These are phyloP conservation scores for Suhomyces terraborum DNA, from an alignment of 1,139 yeast species.

Conservation along the genomic window DNA sequence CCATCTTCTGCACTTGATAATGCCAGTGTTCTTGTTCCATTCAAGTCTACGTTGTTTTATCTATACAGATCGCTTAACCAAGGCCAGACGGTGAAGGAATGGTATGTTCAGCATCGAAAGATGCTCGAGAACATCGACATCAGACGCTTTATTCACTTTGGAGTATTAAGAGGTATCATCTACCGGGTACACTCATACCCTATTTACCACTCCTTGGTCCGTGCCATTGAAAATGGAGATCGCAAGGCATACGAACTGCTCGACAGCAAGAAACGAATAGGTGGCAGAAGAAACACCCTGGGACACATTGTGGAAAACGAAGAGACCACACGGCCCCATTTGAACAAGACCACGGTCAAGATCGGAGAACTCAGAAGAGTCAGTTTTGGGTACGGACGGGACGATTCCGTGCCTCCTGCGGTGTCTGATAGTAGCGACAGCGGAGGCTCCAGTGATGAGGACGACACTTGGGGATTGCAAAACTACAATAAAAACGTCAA, in stretches of 20 bases:
- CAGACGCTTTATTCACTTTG: constrained; percentile 83
- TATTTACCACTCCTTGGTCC: constrained; percentile 43
- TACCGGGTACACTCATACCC: constrained; percentile 84
- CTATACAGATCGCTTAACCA: constrained; percentile 79
- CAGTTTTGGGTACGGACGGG: constrained; percentile 35
- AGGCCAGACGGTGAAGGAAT: constrained; percentile 74
- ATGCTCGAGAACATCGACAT: constrained; percentile 69
- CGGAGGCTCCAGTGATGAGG: constrained; percentile 11
- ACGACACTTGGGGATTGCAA: constrained; percentile 2
- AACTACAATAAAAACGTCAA: too few species aligned
- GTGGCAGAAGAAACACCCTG: constrained; percentile 11
- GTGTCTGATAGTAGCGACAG: constrained; percentile 6
- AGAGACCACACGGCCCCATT: constrained; percentile 13
- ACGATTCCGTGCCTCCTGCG: constrained; percentile 10
- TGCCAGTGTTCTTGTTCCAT: constrained; percentile 47
- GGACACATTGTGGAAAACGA: constrained; percentile 3
- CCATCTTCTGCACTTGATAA: constrained; percentile 11
- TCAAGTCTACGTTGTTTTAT: constrained; percentile 67
- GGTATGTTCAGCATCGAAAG: constrained; percentile 70
- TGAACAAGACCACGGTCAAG: constrained; percentile 32
- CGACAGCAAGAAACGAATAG: constrained; percentile 22
- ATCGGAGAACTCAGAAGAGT: constrained; percentile 31
- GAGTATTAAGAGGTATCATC: constrained; percentile 76
- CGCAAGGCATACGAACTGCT: constrained; percentile 33
- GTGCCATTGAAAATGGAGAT: constrained; percentile 37